Evolutionary conservation across 1,284 basidiomycete species (phyloP), one percentile per base, ranked within the genome.

Genomic region (Macrocybe sp.): DNA sequence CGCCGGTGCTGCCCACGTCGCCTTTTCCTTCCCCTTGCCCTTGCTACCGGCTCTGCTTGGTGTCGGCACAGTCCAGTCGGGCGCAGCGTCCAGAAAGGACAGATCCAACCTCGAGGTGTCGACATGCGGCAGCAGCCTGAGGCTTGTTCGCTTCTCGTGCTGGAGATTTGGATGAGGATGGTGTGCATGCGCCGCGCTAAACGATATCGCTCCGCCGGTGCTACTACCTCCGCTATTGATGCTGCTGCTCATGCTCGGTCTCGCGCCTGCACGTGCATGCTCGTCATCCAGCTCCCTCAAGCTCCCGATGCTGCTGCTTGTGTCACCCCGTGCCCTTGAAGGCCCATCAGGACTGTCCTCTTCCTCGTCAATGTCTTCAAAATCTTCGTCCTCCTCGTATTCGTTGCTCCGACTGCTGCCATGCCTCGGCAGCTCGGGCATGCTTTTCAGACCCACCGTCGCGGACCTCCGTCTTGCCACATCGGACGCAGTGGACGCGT

Each of bases 371-470:
- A 58, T 58, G 2, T 62, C 62, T 4, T 64, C 64, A 2, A 60
- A 59, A 9, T 45, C 52, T n/a, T 60, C 59, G 30, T 57, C 56
- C 1, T 45, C 51, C 41, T 63, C 64, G 36, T 65, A 62, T 31
- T 55, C 57, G 6, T 53, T 59, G 4, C n/a, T 55, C 9, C 52
- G 48, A 37, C 60, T 56, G 3, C 53, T 52, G 7, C 65, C 65
- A 12, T 57, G 50, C 39, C 56, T 50, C 9, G 62, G 59, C 35
- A 70, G 53, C 37, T 68, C 65, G 31, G 69, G 70, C 64, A 72
- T 68, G 35, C 54, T 63, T 30, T 61, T 59, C 48, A 70, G 50
- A 2, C 62, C 54, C 6, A 45, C 49, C 22, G 42, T 51, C 43
- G 54, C 52, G 41, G 22, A 11, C 4, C 56, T 52, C 53, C 52